Evolutionary conservation across 2,329 filamentous ascomycete species (phyloP).

Genomic region (Aspergillus oerlinghausenensis): DNA sequence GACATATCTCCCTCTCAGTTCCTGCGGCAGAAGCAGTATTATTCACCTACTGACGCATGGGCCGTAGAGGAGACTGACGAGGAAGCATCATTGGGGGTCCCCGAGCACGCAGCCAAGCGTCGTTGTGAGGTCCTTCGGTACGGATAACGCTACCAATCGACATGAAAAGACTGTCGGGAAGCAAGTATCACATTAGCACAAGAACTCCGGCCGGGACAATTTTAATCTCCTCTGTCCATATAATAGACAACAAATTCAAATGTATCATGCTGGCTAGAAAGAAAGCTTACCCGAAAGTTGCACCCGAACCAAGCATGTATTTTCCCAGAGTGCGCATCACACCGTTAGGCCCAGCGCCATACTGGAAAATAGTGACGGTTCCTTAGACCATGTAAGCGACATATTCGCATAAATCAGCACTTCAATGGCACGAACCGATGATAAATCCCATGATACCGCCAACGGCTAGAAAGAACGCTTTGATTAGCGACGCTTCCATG

Average conservation of each 20-base stretch:
- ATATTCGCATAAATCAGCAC: not conserved
- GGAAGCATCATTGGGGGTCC: slow-evolving; percentile 68
- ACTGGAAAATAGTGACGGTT: slow-evolving; percentile 90
- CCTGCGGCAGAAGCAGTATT: not conserved
- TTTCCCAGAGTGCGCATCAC: slow-evolving; percentile 92
- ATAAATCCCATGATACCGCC: slow-evolving; percentile 97
- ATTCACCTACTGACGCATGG: slow-evolving; percentile 27
- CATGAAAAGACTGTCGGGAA: slow-evolving; percentile 77
- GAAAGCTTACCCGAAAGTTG: slow-evolving; percentile 79
- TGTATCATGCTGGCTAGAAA: not conserved
- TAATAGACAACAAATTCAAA: not conserved
- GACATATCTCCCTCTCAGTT: not conserved
- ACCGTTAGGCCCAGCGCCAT: slow-evolving; percentile 86
- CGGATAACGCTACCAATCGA: slow-evolving; percentile 95
- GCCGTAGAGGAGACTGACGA: slow-evolving; percentile 35
- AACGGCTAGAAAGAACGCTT: slow-evolving; percentile 59
- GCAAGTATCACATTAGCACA: not conserved
- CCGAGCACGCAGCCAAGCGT: slow-evolving; percentile 70
- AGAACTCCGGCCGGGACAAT: not conserved
- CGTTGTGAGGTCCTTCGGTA: slow-evolving; percentile 75
- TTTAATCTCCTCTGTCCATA: not conserved
- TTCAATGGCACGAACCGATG: slow-evolving; percentile 61
- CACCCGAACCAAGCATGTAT: slow-evolving; percentile 92
- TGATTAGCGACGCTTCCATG: slow-evolving; percentile 5
- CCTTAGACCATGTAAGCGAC: slow-evolving; percentile 47